Evolutionary conservation across 1,284 basidiomycete genomes (phyloP).

Genomic region (Schizophyllum amplum): DNA sequence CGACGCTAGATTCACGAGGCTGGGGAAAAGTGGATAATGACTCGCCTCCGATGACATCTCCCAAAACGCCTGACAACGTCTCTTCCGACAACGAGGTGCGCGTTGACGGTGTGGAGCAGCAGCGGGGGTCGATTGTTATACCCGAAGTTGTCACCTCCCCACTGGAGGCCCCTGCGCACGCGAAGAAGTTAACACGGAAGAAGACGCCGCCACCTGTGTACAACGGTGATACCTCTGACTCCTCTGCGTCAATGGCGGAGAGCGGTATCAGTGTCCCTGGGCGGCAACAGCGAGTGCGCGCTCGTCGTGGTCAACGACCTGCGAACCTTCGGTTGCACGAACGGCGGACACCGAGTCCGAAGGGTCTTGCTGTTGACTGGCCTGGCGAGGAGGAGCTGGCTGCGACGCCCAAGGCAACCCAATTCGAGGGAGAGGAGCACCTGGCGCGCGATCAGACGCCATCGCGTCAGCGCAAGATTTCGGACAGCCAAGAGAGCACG

Average conservation of each 20-base stretch:
- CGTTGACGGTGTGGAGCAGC: background rate
- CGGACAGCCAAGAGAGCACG: constrained; percentile 23
- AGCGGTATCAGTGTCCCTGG: constrained; percentile 21
- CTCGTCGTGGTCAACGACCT: constrained; percentile 26
- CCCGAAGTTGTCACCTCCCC: background rate
- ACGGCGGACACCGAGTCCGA: constrained; percentile 25
- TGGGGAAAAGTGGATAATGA: constrained; percentile 1
- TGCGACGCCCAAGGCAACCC: constrained; percentile 46
- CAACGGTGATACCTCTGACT: constrained; percentile 34
- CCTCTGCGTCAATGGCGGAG: constrained; percentile 25
- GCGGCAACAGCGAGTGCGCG: constrained; percentile 34
- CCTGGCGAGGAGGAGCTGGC: constrained; percentile 40
- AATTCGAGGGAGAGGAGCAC: constrained; percentile 32
- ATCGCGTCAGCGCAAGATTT: constrained; percentile 28
- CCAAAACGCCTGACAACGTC: constrained; percentile 5
- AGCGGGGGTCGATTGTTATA: background rate
- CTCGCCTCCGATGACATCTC: background rate
- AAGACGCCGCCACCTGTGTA: constrained; percentile 26
- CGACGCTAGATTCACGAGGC: background rate
- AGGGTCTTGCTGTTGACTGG: constrained; percentile 42
- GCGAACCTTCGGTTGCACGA: constrained; percentile 33
- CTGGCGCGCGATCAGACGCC: constrained; percentile 29
- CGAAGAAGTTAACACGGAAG: constrained; percentile 25
- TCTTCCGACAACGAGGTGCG: background rate
- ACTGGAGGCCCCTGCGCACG: background rate